Base-by-base conservation (phyloP, 805 yeast genomes). In the Saccharomycopsis sp. region DNA sequence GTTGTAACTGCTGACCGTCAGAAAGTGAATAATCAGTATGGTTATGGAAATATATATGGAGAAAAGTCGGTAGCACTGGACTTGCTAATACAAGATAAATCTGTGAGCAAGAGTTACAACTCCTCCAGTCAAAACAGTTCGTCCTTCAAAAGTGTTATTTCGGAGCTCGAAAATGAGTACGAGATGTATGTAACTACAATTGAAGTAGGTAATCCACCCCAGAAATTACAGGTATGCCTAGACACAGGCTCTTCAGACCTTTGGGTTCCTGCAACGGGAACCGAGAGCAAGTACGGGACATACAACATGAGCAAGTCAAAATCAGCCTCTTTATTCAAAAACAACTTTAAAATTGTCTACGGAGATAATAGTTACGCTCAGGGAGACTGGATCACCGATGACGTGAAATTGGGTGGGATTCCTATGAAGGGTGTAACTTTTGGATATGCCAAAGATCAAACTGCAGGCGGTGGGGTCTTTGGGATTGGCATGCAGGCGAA, bases 201-300 rank as follows among this genome's bases (percentile, higher is more conserved):
- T 66, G 78, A 83, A 59, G 68, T 93, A 58, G 99, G 99, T 65
- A 87, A 96, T 42, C 99, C 99, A 5, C 89, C 87, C 53, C 99
- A 93, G 77, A 71, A 81, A 17, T 92, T 93, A 75, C 92, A 92
- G 78, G 98, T 94, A 55, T 83, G 93, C 62, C 78, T 93, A 68
- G 99, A 93, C 74, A 93, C 98, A 22, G 99, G 99, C 42, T 89
- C 97, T 50, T 87, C 97, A 52, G 94, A 93, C 74, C 78, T 94
- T 75, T 93, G 99, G 99, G 91, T 93, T 62, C 99, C 99, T 12
- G 52, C 53, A n/a, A 22, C 20, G 5, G 49, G 49, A 17, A 44
- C 49, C 19, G 34, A 22, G 17, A 15, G 29, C 23, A 50, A 50
- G 24, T 50, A 24, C 17, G 53, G 34, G 23, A 50, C 25, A 19